A percentile compares a stretch with the other conserved stretches of the same genome.
These are phyloP conservation scores for Marasmius sp. DNA, from an alignment of 1,284 basidiomycete species.

Conservation along the genomic window DNA sequence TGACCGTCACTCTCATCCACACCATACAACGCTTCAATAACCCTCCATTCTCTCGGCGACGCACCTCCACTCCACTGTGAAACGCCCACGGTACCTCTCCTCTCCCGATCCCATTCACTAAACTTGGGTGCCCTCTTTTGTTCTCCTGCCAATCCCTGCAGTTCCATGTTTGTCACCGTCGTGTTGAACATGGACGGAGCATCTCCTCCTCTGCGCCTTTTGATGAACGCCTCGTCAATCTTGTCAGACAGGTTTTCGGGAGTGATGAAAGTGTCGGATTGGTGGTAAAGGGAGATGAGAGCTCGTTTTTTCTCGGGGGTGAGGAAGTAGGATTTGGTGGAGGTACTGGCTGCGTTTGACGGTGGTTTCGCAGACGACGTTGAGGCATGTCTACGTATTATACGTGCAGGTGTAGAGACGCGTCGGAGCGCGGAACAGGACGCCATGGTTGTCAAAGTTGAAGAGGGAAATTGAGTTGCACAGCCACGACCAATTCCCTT, in stretches of 20 bases:
- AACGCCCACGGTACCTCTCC: conserved; percentile 10
- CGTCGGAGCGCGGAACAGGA: neutral
- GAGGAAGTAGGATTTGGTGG: conserved; percentile 31
- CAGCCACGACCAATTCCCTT: conserved; percentile 3
- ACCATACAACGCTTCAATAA: conserved; percentile 63
- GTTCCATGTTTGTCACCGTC: conserved; percentile 11
- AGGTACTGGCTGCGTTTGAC: conserved; percentile 19
- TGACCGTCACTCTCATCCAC: conserved; percentile 33
- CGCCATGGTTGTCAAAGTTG: neutral
- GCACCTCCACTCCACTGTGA: conserved; percentile 33
- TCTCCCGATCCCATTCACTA: conserved; percentile 35
- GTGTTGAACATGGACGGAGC: neutral
- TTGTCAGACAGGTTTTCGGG: conserved; percentile 60
- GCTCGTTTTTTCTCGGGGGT: conserved; percentile 67
- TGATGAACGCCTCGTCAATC: conserved; percentile 62
- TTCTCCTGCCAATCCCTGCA: conserved; percentile 23
- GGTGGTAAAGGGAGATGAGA: conserved; percentile 72
- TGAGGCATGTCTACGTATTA: conserved; percentile 1
- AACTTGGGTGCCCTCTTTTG: conserved; percentile 39
- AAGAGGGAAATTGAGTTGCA: conserved; percentile 1
- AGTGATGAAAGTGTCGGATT: conserved; percentile 64
- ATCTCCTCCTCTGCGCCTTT: neutral
- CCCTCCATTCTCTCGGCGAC: conserved; percentile 41
- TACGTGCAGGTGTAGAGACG: neutral
- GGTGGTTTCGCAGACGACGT: conserved; percentile 8